These are phyloP conservation scores for Dalbergia cochinchinensis DNA, from an alignment of 306 rosid species.

Conservation along the genomic window DNA sequence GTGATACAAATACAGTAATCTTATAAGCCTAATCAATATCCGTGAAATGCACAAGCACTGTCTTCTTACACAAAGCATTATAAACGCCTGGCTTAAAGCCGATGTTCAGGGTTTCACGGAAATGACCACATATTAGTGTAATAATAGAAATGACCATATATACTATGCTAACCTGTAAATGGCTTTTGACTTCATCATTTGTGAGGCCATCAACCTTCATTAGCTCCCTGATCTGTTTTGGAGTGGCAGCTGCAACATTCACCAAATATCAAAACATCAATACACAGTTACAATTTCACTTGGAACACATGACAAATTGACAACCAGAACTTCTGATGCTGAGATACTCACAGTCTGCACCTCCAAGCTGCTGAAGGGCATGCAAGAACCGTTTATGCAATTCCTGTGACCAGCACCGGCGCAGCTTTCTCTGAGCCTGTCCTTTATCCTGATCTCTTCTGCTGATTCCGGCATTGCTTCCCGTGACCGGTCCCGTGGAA, in stretches of 20 bases:
- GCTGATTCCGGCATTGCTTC: constrained; percentile 47
- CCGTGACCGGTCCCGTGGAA: constrained; percentile 56
- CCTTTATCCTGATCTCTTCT: constrained; percentile 65
- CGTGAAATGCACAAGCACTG: not conserved
- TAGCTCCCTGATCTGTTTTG: constrained; percentile 88
- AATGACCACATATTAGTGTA: not conserved
- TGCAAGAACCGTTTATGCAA: constrained; percentile 81
- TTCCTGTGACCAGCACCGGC: constrained; percentile 93
- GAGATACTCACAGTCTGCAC: constrained; percentile 71
- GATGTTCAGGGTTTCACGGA: not conserved
- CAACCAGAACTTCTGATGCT: not conserved
- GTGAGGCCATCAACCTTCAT: constrained; percentile 98
- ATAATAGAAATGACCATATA: not conserved
- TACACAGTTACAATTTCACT: not conserved
- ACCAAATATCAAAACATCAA: constrained; percentile 34
- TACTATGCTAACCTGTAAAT: constrained; percentile 72
- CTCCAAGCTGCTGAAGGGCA: constrained; percentile 91
- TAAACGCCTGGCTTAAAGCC: not conserved
- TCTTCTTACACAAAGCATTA: not conserved
- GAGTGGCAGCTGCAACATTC: constrained; percentile 76
- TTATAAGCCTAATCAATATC: not conserved
- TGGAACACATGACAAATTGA: not conserved
- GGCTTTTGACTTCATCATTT: constrained; percentile 97
- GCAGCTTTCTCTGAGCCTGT: constrained; percentile 72
- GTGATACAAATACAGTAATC: not conserved